Base-by-base conservation (phyloP, 305 asterid genomes). In the Fraxinus dipetala region DNA sequence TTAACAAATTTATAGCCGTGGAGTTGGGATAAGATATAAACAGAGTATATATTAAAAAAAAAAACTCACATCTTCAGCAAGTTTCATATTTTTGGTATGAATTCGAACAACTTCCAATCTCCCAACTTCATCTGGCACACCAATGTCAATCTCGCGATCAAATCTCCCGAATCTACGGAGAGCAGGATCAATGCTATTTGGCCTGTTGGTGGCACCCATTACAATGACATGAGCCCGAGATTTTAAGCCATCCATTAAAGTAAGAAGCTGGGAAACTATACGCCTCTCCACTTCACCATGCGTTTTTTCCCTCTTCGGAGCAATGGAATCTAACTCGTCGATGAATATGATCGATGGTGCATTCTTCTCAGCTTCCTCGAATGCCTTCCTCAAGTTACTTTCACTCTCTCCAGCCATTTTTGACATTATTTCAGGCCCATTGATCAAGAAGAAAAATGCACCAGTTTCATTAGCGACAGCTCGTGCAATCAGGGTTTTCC, bases 331-430 rank as follows among this genome's bases (percentile, higher is more conserved):
- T 20, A 88, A 36, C 84, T 90, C 93, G 31, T 90, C 91, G 22
- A 88, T 88, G 51, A 90, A 90, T 75, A 90, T 85, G 74, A 88
- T 90, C 1, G 92, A 85, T 1, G 91, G 93, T 7, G 91, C 87
- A 31, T 90, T 90, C 83, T 90, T 90, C 85, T 90, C 93, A 0
- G 91, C 93, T 75, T 90, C 91, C 85, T 90, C 90, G 30, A 88
- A 90, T 2, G 93, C 93, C 78, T 87, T 88, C 84, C 91, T 84
- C 87, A 90, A 79, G 84, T 90, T 90, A 78, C 90, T 87, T 31
- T 88, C 91, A 63, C 93, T 90, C 82, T 90, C 93, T 1, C 93
- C 93, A 1, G 93, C 90, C 85, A 90, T 43, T 74, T 88, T 90
- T 1, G 90, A 89, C 92, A 88, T 89, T 22, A 89, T 89, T 82